Evolutionary conservation across 192 early-diverging fungal species (phyloP), one percentile per base, ranked within the genome.

Genomic region (Obelidium mucronatum): DNA sequence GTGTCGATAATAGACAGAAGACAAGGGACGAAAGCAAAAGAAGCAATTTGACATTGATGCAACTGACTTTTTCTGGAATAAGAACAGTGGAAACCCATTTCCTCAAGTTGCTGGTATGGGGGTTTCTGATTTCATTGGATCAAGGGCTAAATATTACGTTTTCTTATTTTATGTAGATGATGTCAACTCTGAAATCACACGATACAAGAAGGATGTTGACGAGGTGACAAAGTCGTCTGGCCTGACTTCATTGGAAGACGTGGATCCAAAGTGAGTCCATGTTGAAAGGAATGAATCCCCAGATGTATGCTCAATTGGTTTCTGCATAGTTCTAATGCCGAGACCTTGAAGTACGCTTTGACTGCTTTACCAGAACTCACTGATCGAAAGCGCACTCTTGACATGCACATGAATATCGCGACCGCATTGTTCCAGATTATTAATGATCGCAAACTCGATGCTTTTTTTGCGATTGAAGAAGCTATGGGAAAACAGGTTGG

Each of bases 361-460:
- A 95, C 90, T 2, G 88, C 91, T n/a, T 82, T 99, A 3, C 98
- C 98, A 0, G 95, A 97, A 78, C 87, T 99, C 66, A 97, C 96
- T 24, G 95, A 95, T 19, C 87, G 96, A 58, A 98, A 99, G 81
- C 86, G 92, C 13, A 91, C 92, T 17, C 83, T 99, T 31, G 98
- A 99, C 79, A 97, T 97, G 94, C 98, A 99, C 78, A 99, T 97
- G 95, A 96, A 95, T 78, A 94, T 98, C 62, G 96, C 97, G 2
- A 98, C 96, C 1, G 83, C 87, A 26, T 79, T 99, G 74, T 85
- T 99, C 19, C 90, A 93, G 30, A 83, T 85, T 28, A 98, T 99
- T 82, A 94, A 96, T 80, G 93, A 96, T 28, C 86, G 98, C 53
- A 93, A 98, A 73, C 79, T 99, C 56, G 97, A 99, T 75, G 91